Evolutionary conservation across 768 basidiomycete genomes (phyloP).

Genomic region (Lactarius evosmus): DNA sequence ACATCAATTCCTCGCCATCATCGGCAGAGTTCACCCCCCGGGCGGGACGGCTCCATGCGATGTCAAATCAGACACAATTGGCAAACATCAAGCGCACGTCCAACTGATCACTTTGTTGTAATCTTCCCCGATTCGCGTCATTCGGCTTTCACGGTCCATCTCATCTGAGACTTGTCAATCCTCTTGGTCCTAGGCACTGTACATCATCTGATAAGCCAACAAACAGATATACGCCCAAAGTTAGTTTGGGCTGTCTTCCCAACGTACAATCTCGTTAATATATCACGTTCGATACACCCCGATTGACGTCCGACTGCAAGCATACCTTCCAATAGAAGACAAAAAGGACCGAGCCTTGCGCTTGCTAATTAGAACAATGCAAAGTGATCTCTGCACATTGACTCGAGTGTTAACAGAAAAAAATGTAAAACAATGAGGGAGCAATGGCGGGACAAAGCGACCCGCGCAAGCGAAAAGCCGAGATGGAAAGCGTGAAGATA

Average conservation of each 20-base stretch:
- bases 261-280: slow-evolving; percentile 16
- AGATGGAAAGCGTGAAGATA: slow-evolving; percentile 28
- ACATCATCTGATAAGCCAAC: slow-evolving; percentile 2
- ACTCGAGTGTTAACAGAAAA: background rate
- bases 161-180: slow-evolving; percentile 11
- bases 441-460: slow-evolving; percentile 6
- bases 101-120: background rate
- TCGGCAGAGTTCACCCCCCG: background rate
- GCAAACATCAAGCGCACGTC: background rate
- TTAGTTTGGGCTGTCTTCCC: background rate
- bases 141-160: background rate
- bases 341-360: background rate
- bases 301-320: background rate
- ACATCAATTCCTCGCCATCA: slow-evolving; percentile 15
- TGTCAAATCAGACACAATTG: slow-evolving; percentile 2
- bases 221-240: background rate
- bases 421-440: slow-evolving; percentile 5
- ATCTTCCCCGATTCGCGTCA: background rate
- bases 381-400: slow-evolving; percentile 1
- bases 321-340: background rate
- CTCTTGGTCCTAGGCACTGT: slow-evolving; percentile 9
- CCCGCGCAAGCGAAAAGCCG: slow-evolving; percentile 16
- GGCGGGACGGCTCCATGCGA: slow-evolving; percentile 9
- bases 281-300: slow-evolving; percentile 8
- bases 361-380: slow-evolving; percentile 6